Evolutionary conservation across 192 early-diverging fungal species (phyloP), one percentile per base, ranked within the genome.

Genomic region (Gigaspora rosea): DNA sequence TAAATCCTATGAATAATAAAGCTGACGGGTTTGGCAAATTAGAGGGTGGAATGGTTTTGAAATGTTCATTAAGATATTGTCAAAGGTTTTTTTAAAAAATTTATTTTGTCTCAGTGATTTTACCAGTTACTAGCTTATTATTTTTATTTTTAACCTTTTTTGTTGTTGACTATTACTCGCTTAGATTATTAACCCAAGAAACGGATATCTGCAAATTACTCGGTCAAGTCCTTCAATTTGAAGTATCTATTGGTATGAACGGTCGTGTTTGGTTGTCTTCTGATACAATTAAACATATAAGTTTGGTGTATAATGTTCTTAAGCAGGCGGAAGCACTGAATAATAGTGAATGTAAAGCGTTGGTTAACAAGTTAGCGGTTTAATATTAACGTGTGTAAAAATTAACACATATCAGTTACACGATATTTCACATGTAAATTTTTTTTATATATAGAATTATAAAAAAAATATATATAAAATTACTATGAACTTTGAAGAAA

Each of bases 201-300:
- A 91, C 94, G 8, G 83, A 87, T 9, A 47, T 66, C 36, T 90
- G 90, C 16, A 84, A 91, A 20, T 85, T 98, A 15, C 84, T 98
- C 18, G 52, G 18, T 18, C 12, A 54, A 22, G 64, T 80, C 4
- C 79, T 95, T 46, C 88, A 94, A 3, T 97, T 97, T 78, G 96
- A 99, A 80, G 86, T 87, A 7, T 95, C 96, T 1, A 88, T 96
- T 41, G 98, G 97, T 7, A 87, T 97, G 80, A 99, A 99, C 79
- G 98, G 98, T 18, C 90, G 93, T 27, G 88, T 98, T 48, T 99
- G 98, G 97, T 80, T 99, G 68, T 92, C 93, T 47, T 87, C 93
- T 12, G 89, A 87, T 1, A 82, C 77, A 33, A 69, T 86, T 4
- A 82, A 82, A 36, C 85, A 90, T 62, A 94, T 92, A 1, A 88